These are phyloP conservation scores for Magnaporthiopsis incrustans DNA, from an alignment of 2,329 filamentous ascomycete genomes.

Conservation along the genomic window DNA sequence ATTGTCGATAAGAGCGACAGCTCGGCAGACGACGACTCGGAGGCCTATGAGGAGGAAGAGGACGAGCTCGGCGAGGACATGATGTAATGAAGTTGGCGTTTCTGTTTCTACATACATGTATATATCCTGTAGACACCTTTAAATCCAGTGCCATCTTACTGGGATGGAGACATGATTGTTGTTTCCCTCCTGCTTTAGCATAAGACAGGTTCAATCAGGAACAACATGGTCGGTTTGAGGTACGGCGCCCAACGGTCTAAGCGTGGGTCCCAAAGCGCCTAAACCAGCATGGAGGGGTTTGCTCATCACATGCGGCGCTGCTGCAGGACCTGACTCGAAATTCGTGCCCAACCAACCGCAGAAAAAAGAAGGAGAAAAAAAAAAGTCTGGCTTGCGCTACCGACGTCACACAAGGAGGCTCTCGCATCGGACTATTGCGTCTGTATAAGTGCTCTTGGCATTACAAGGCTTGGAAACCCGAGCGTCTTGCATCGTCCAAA, in stretches of 20 bases:
- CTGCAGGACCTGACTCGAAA: neutral
- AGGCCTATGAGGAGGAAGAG: constrained; percentile 23
- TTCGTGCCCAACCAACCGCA: neutral
- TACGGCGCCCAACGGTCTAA: neutral
- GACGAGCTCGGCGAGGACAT: constrained; percentile 19
- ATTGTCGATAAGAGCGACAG: neutral
- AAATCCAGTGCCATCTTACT: neutral
- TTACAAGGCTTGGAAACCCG: no score
- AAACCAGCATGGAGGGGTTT: no score
- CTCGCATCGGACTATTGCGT: neutral
- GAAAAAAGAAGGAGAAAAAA: neutral
- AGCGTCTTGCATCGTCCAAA: no score
- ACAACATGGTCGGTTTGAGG: no score
- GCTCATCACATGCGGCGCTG: neutral
- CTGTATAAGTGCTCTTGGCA: neutral
- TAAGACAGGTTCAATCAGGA: no score
- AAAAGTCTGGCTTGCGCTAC: neutral
- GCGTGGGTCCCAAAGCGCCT: neutral
- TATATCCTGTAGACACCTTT: neutral
- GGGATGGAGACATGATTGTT: neutral
- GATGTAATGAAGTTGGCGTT: neutral
- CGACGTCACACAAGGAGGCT: neutral
- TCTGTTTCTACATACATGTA: neutral
- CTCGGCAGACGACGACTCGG: constrained; percentile 16
- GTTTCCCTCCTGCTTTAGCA: no score